phyloP scores from a whole-genome alignment of 2,329 filamentous ascomycete species.

The Penicillium brevicompactum region DNA sequence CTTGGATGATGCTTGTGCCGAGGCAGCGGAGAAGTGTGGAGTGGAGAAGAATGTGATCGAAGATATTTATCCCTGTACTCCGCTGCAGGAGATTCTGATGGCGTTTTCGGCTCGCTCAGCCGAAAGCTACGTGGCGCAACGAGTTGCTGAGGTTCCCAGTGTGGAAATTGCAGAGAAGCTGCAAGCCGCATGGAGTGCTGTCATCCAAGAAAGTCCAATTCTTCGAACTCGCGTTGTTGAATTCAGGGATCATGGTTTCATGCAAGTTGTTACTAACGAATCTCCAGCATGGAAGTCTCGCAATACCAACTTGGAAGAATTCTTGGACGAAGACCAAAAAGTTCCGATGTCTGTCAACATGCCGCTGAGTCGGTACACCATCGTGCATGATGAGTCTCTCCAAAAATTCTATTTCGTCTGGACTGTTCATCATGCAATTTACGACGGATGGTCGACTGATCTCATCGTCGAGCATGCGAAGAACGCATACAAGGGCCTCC shows the following conservation, averaged over 20 bases:
- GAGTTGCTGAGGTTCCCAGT: conserved; percentile 32
- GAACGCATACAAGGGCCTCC: conserved; percentile 21
- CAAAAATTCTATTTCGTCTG: conserved; percentile 44
- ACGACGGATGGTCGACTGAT: conserved; percentile 23
- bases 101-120: conserved; percentile 40
- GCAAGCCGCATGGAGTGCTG: conserved; percentile 39
- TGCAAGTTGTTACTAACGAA: conserved; percentile 32
- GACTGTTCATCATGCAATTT: conserved; percentile 53
- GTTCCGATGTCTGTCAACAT: conserved; percentile 23
- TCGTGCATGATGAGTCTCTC: conserved; percentile 18
- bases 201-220: conserved; percentile 39
- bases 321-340: conserved; percentile 42
- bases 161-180: conserved; percentile 31
- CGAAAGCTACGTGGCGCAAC: conserved; percentile 43
- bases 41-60: conserved; percentile 19
- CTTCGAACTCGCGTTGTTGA: conserved; percentile 43
- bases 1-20: background rate
- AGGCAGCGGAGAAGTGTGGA: conserved; percentile 3
- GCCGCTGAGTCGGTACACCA: conserved; percentile 30
- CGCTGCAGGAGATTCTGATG: conserved; percentile 39
- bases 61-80: conserved; percentile 36
- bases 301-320: conserved; percentile 25
- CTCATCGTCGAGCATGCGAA: conserved; percentile 34
- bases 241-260: conserved; percentile 14
- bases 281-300: conserved; percentile 17